Evolutionary conservation across 192 early-diverging fungal species (phyloP).

Genomic region (Umbelopsis vinacea): DNA sequence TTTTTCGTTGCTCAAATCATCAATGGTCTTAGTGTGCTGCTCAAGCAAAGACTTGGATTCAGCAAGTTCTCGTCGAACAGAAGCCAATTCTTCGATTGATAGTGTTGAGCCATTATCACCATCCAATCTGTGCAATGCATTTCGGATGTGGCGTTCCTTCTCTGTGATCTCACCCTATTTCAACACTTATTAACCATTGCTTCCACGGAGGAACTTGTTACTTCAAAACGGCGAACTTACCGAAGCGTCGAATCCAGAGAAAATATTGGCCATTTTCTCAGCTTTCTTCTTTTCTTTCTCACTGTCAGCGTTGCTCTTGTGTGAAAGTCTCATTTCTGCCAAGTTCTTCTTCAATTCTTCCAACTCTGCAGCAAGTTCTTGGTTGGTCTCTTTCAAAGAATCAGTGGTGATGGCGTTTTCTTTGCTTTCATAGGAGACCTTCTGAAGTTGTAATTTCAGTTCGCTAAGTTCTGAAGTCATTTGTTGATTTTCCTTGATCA

Average conservation of each 20-base stretch:
- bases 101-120: conserved; percentile 46
- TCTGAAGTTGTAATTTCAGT: conserved; percentile 85
- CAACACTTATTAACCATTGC: not conserved
- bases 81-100: conserved; percentile 63
- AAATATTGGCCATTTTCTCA: conserved; percentile 86
- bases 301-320: conserved; percentile 56
- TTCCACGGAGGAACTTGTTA: no score
- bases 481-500: conserved; percentile 72
- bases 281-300: conserved; percentile 81
- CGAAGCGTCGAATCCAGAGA: conserved; percentile 79
- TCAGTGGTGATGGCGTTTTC: conserved; percentile 91
- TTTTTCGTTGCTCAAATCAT: conserved; percentile 64
- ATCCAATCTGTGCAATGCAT: conserved; percentile 68
- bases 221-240: conserved; percentile 38
- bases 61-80: conserved; percentile 73
- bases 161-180: conserved; percentile 66
- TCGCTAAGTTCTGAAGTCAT: conserved; percentile 74
- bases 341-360: conserved; percentile 75
- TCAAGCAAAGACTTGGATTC: conserved; percentile 65
- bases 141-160: conserved; percentile 77
- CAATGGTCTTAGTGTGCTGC: conserved; percentile 67
- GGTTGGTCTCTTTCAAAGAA: conserved; percentile 83
- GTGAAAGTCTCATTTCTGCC: conserved; percentile 53
- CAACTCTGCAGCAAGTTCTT: conserved; percentile 74
- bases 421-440: conserved; percentile 85